Percentiles rank a stretch among this genome's conserved stretches.
Evolutionary conservation across 2,329 filamentous ascomycete genomes (phyloP).

Genomic region (Fusarium napiforme): DNA sequence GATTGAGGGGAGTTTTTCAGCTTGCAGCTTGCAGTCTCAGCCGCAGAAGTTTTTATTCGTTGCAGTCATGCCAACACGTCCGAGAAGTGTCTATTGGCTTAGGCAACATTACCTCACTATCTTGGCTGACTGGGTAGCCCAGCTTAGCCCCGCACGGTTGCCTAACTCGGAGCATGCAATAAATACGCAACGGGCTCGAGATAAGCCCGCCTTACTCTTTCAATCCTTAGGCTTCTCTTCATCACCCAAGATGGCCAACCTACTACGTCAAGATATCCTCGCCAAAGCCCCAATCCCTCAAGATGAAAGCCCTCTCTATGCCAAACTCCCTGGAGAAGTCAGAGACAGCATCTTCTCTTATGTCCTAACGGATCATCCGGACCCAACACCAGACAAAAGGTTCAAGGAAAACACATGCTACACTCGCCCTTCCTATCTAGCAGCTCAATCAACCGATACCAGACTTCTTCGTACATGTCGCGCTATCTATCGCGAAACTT

Average conservation of each 20-base stretch:
- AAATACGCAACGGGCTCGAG: background rate
- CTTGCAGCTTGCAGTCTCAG: background rate
- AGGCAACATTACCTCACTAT: background rate
- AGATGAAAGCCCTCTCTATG: slow-evolving; percentile 48
- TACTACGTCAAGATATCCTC: background rate
- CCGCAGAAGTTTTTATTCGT: background rate
- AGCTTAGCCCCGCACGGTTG: slow-evolving; percentile 18
- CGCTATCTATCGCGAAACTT: slow-evolving; percentile 54
- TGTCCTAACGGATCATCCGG: slow-evolving; percentile 53
- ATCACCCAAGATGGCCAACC: background rate
- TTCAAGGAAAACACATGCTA: slow-evolving; percentile 51
- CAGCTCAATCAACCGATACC: slow-evolving; percentile 50
- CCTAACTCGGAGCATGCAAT: background rate
- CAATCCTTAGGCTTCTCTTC: background rate
- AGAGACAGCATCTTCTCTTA: slow-evolving; percentile 59
- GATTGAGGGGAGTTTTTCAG: background rate
- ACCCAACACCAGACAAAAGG: slow-evolving; percentile 38
- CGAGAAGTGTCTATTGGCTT: background rate
- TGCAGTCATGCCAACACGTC: background rate
- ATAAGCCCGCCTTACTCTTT: background rate
- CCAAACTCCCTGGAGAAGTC: slow-evolving; percentile 59
- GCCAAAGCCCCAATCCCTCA: slow-evolving; percentile 4
- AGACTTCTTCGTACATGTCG: slow-evolving; percentile 57
- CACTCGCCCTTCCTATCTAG: slow-evolving; percentile 54
- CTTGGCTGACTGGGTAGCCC: background rate